Base-by-base conservation (phyloP, 1,139 yeast species). In the Sugiyamaella sp. region DNA sequence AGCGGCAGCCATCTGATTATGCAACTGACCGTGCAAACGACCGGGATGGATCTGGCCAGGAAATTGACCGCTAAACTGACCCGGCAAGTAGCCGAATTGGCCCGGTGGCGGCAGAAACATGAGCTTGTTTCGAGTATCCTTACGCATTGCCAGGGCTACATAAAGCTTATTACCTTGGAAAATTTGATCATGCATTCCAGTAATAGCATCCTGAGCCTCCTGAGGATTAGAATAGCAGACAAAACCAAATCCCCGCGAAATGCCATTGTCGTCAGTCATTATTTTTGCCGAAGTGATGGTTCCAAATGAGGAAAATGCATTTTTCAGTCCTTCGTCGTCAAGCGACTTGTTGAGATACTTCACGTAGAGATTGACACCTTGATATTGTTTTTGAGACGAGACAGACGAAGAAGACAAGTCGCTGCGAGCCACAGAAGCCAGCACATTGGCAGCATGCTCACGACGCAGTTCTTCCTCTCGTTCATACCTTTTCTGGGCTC, bases 401-500 rank as follows among this genome's bases (percentile, higher is more conserved):
- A 46, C 4, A 24, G 46, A 44, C 8, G 49, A 17, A 16, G 25
- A 27, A 6, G 17, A n/a, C 21, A 27, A 5, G 38, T 33, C 37
- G 21, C 16, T 12, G 14, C 35, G 38, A 17, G 24, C 40, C 12
- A 38, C 43, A 4, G 44, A 35, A 2, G 51, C 41, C 17, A 27
- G 12, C 10, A 38, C 27, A 21, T 32, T 46, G 10, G 49, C 49
- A 74, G 85, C 82, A 74, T 85, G 90, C 73, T 84, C 49, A 16
- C 49, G 86, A 78, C 85, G 86, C 74, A 88, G 80, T 73, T 87
- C 91, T 77, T 88, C 95, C 66, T 84, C 72, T 79, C 96, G 86
- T 78, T 89, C 96, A 72, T 86, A 78, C 80, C 86, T 89, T 84
- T 87, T 87, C 78, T 89, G 97, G 64, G 97, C 97, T 75, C 97